phyloP scores from a whole-genome alignment of 2,329 filamentous ascomycete species.

The Parastagonospora avenae region DNA sequence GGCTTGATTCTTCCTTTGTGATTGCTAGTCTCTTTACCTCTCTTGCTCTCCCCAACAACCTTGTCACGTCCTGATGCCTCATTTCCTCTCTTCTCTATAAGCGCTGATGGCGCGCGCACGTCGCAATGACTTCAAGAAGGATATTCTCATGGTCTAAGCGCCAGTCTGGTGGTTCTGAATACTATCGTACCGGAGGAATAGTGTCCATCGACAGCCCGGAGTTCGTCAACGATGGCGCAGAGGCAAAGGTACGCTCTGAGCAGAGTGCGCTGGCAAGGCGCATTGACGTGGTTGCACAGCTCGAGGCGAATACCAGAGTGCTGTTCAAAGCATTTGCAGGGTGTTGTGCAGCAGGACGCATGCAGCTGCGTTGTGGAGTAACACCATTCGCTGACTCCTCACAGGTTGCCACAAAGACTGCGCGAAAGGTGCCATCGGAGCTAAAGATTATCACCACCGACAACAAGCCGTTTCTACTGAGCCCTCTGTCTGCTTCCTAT shows the following conservation, averaged over 20 bases:
- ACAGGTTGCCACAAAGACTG: conserved; percentile 28
- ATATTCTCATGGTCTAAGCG: conserved; percentile 54
- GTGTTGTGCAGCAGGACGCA: conserved; percentile 18
- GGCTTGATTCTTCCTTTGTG: conserved; percentile 6
- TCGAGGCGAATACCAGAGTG: conserved; percentile 20
- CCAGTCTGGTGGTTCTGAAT: conserved; percentile 40
- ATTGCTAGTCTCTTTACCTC: not conserved
- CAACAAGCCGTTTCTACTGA: conserved; percentile 22
- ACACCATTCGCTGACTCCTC: conserved; percentile 39
- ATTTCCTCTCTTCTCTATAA: conserved; percentile 1
- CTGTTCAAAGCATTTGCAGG: conserved; percentile 29
- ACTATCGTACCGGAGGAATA: conserved; percentile 46
- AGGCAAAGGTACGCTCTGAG: conserved; percentile 38
- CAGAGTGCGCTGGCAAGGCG: conserved; percentile 37
- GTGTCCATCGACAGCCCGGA: conserved; percentile 40
- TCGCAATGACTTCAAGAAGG: conserved; percentile 48
- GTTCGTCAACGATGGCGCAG: conserved; percentile 12
- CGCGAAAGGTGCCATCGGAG: conserved; percentile 34
- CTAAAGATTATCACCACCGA: conserved; percentile 36
- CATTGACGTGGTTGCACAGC: conserved; percentile 41
- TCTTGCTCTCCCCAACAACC: not conserved
- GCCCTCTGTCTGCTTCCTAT: conserved; percentile 34
- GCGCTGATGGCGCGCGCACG: conserved; percentile 1
- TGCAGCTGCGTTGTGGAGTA: conserved; percentile 35
- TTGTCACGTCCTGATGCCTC: conserved; percentile 8